These are phyloP conservation scores for Coemansia sp. DNA, from an alignment of 192 early-diverging fungal species.

Conservation along the genomic window DNA sequence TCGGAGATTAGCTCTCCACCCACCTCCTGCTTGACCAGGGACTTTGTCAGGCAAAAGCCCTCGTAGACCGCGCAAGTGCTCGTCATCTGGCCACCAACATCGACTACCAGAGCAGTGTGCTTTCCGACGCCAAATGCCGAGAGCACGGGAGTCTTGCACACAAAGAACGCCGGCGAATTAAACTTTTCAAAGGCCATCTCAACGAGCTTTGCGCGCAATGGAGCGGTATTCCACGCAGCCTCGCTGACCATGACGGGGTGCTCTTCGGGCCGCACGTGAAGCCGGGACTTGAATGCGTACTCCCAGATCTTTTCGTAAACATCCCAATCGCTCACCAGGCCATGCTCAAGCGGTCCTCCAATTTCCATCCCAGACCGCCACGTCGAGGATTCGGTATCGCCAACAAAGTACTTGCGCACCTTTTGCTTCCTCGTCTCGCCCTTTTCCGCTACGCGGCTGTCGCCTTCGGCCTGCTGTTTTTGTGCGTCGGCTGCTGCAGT, in stretches of 20 bases:
- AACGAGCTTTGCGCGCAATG: conserved; percentile 78
- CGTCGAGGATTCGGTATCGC: conserved; percentile 64
- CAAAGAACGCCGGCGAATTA: conserved; percentile 88
- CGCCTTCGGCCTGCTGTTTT: background rate
- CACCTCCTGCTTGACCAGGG: conserved; percentile 59
- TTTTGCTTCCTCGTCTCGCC: conserved; percentile 12
- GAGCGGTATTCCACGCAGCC: conserved; percentile 86
- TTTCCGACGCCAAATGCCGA: conserved; percentile 90
- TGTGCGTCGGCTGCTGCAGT: background rate
- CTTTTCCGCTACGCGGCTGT: background rate
- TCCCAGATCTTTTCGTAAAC: conserved; percentile 89
- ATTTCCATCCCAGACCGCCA: conserved; percentile 84
- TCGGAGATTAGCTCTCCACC: conserved; percentile 82
- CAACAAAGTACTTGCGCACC: conserved; percentile 62
- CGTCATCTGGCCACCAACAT: conserved; percentile 84
- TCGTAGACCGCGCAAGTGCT: conserved; percentile 96
- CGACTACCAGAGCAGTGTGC: conserved; percentile 85
- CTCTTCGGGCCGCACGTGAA: conserved; percentile 74
- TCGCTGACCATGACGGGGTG: conserved; percentile 93
- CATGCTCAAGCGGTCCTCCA: conserved; percentile 79
- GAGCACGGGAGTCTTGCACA: conserved; percentile 88
- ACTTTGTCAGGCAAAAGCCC: conserved; percentile 93
- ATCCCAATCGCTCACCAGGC: conserved; percentile 95
- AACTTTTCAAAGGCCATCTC: conserved; percentile 97
- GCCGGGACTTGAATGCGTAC: conserved; percentile 68